Base-by-base conservation (phyloP, 805 yeast genomes). In the Naumovozyma castellii region DNA sequence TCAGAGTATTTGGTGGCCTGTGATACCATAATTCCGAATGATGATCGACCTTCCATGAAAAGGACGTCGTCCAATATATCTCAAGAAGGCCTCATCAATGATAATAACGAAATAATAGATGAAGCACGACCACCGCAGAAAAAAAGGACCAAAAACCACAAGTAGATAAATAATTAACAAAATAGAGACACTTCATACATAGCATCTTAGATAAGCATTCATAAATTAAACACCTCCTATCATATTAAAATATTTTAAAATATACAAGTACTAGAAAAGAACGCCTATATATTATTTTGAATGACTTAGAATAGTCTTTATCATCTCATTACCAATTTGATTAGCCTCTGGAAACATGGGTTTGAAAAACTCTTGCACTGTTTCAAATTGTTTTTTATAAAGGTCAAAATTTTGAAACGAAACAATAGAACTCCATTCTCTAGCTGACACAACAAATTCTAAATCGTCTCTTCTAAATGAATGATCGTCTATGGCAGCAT, bases 291-390 rank as follows among this genome's bases (percentile, higher is more conserved):
- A 22, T 36, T 35, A 48, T 42, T 47, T 46, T 8, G 51, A 44
- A 41, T 65, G 65, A 18, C 57, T 67, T 43, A 80, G 63, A 27
- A 86, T 85, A 8, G 85, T 83, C 55, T 76, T 76, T 46, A 92
- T 84, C 98, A 90, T 90, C 49, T 85, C 95, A 62, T 90, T 92
- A 9, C 97, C 97, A 34, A 87, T 69, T 35, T 72, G 75, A 48
- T 80, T 84, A 8, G 97, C 97, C 53, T 88, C 95, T 2, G 86
- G 78, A 40, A 88, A 72, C 84, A 80, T 88, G 10, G 86, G 94
- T 44, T 72, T 65, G 63, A 92, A 92, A 60, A 84, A 92, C n/a
- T 67, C 56, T 56, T 86, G 96, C 0, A 94, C 84, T 35, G 71
- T 71, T 50, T 80, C 88, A 58, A 92, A 92, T 55, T 77, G 78